Conservation (phyloP, 257 asterid genomes). For the Hygrophila difformis region DNA sequence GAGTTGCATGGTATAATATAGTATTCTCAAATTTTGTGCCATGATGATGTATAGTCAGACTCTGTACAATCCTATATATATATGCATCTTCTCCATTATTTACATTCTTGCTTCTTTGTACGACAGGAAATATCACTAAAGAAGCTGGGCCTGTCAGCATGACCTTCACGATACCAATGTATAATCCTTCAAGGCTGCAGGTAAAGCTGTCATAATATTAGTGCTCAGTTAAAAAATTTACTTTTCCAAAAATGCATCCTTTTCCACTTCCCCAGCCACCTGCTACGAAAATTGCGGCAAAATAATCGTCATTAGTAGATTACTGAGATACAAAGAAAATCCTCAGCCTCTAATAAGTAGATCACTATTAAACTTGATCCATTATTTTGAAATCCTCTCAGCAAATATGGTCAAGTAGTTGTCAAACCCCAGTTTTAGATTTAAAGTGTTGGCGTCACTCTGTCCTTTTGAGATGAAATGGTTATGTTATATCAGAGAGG, state of each 20-base stretch:
- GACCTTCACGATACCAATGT: slow-evolving; percentile 97
- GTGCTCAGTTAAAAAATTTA: too few species aligned
- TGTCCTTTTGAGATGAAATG: too few species aligned
- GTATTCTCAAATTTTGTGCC: slow-evolving; percentile 8
- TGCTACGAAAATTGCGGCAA: slow-evolving; percentile 7
- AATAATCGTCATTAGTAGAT: too few species aligned
- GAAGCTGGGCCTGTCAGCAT: slow-evolving; percentile 99
- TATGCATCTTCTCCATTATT: neutral
- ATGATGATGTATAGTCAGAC: too few species aligned
- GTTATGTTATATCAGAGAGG: too few species aligned
- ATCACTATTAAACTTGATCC: too few species aligned
- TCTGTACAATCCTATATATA: neutral
- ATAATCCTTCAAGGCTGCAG: slow-evolving; percentile 96
- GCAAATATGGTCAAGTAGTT: neutral
- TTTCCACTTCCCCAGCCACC: slow-evolving; percentile 5
- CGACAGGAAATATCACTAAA: slow-evolving; percentile 83
- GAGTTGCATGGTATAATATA: slow-evolving; percentile 72
- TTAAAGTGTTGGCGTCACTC: too few species aligned
- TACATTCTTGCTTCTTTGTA: neutral
- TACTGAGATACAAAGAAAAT: too few species aligned
- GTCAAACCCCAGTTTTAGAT: too few species aligned
- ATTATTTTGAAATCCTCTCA: too few species aligned
- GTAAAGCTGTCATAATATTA: slow-evolving; percentile 44
- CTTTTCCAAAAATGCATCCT: too few species aligned
- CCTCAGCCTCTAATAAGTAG: too few species aligned